phyloP scores from a whole-genome alignment of 192 early-diverging fungal genomes.

The Umbelopsis sp. region DNA sequence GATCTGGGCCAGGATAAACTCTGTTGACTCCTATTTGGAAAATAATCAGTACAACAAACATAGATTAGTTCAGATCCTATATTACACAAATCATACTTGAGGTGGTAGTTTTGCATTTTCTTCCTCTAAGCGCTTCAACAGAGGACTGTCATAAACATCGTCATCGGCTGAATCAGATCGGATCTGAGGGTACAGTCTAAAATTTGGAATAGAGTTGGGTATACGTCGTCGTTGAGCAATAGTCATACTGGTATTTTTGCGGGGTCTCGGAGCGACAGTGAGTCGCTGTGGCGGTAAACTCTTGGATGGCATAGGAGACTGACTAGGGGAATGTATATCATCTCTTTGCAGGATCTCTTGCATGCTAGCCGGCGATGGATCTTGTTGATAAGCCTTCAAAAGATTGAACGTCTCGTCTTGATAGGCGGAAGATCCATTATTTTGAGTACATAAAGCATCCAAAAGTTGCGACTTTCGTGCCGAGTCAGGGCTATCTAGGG shows the following conservation, averaged over 20 bases:
- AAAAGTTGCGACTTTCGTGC: slow-evolving; percentile 7
- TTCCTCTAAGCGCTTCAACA: slow-evolving; percentile 45
- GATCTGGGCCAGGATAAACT: slow-evolving; percentile 56
- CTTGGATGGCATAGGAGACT: slow-evolving; percentile 14
- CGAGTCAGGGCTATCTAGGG: slow-evolving; percentile 1
- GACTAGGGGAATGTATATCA: background rate
- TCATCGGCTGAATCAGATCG: background rate
- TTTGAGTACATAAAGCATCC: background rate
- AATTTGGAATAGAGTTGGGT: slow-evolving; percentile 6
- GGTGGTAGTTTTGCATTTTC: slow-evolving; percentile 56
- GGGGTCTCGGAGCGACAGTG: slow-evolving; percentile 7
- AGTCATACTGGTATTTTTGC: slow-evolving; percentile 15
- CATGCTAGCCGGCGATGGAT: slow-evolving; percentile 7
- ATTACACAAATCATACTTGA: slow-evolving; percentile 39
- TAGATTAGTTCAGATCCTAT: background rate
- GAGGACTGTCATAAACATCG: background rate
- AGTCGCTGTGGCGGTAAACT: slow-evolving; percentile 10
- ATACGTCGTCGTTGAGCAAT: slow-evolving; percentile 16
- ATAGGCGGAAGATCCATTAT: background rate
- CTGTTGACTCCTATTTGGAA: slow-evolving; percentile 46
- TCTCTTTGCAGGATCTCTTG: slow-evolving; percentile 1
- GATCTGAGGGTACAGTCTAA: slow-evolving; percentile 1
- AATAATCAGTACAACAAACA: background rate
- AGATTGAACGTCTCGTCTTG: background rate
- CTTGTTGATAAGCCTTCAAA: background rate